phyloP scores from a whole-genome alignment of 2,329 filamentous ascomycete genomes.

The Penicillium sp. region DNA sequence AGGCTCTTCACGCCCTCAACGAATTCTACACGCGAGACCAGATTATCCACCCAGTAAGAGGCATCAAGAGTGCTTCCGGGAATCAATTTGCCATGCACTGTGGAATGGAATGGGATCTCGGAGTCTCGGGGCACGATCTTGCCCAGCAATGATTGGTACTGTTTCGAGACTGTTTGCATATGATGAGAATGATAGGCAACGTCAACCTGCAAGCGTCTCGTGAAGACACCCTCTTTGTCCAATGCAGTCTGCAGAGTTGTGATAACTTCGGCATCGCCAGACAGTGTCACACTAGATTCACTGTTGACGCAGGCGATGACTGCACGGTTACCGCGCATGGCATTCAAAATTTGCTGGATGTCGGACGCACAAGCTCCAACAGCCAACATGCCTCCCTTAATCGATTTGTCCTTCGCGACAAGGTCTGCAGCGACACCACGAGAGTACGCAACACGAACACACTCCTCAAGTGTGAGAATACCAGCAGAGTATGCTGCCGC shows the following conservation, averaged over 20 bases:
- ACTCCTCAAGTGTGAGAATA: conserved; percentile 18
- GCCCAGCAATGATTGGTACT: conserved; percentile 20
- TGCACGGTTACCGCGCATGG: conserved; percentile 17
- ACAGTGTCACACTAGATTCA: conserved; percentile 27
- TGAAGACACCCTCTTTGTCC: conserved; percentile 26
- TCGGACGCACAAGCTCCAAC: conserved; percentile 22
- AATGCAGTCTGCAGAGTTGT: conserved; percentile 14
- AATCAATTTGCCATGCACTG: conserved; percentile 19
- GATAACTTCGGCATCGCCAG: conserved; percentile 25
- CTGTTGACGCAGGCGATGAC: conserved; percentile 30
- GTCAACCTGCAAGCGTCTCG: conserved; percentile 27
- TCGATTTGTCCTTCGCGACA: conserved; percentile 13
- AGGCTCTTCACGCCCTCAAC: conserved; percentile 21
- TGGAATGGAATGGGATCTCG: conserved; percentile 21
- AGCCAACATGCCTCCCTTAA: conserved; percentile 31
- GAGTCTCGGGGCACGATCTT: conserved; percentile 20
- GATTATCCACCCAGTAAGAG: conserved; percentile 25
- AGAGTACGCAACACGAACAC: conserved; percentile 26
- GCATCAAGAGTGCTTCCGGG: conserved; percentile 14
- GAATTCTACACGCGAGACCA: conserved; percentile 24
- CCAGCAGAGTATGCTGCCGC: conserved; percentile 35
- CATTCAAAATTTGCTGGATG: conserved; percentile 20
- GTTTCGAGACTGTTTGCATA: conserved; percentile 25
- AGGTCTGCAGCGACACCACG: conserved; percentile 24
- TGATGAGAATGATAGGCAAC: conserved; percentile 35